phyloP scores from a whole-genome alignment of 257 asterid species.

The Solanum dulcamara region DNA sequence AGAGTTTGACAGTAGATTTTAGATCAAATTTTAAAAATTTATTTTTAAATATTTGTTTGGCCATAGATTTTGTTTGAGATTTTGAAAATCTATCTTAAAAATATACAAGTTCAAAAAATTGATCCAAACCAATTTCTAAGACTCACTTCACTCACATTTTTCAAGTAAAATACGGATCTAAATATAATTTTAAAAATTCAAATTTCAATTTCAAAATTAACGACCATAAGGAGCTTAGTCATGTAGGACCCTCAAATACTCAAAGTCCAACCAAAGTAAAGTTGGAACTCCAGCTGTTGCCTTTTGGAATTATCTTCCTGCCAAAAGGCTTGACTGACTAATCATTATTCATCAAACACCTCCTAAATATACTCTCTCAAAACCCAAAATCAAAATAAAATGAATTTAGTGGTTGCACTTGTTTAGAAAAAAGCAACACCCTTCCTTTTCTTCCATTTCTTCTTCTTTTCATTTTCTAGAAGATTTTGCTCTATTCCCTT shows the following conservation, averaged over 20 bases:
- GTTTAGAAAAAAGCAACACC: background rate
- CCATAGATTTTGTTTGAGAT: accelerated
- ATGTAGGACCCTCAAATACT: background rate
- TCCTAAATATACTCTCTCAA: background rate
- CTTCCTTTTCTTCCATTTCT: background rate
- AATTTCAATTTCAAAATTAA: too few species aligned
- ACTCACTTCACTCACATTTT: background rate
- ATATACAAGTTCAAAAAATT: background rate
- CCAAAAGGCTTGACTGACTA: background rate
- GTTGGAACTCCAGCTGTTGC: background rate
- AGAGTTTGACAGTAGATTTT: background rate
- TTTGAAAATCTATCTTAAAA: background rate
- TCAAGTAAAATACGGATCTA: background rate
- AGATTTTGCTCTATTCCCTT: background rate
- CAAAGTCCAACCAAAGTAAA: background rate
- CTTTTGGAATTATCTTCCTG: constrained; percentile 9
- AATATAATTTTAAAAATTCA: background rate
- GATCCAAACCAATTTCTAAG: background rate
- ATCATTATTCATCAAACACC: background rate
- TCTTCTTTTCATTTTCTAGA: background rate
- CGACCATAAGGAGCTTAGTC: background rate
- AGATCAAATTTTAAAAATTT: background rate
- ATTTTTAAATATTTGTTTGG: background rate
- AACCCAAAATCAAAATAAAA: too few species aligned
- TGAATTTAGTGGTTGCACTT: background rate